Conservation (phyloP, 1,139 yeast genomes). For the Eremothecium sinecaudum region DNA sequence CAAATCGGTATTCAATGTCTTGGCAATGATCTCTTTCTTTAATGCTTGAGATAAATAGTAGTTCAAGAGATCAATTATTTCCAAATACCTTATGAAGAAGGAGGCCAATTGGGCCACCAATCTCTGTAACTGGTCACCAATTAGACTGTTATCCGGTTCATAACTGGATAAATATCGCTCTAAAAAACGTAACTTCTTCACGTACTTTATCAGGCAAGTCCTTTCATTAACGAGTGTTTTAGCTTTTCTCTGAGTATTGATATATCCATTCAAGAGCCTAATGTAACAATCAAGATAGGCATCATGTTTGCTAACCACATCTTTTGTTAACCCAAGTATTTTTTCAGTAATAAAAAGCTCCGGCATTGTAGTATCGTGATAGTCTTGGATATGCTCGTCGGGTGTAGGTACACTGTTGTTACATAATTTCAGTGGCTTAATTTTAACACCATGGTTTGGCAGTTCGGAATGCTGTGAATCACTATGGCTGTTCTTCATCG, state of each 20-base stretch:
- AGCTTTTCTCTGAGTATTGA: constrained; percentile 26
- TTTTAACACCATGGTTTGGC: too few relatives aligned
- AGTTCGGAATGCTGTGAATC: too few relatives aligned
- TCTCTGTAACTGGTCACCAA: constrained; percentile 5
- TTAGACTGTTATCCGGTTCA: constrained; percentile 3
- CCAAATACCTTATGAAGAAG: constrained; percentile 23
- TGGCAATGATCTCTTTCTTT: constrained; percentile 29
- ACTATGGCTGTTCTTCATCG: too few relatives aligned
- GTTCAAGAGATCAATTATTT: constrained; percentile 26
- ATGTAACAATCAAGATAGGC: constrained; percentile 25
- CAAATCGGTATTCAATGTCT: constrained; percentile 27
- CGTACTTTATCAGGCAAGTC: constrained; percentile 29
- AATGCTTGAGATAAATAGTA: constrained; percentile 27
- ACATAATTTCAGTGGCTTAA: too few relatives aligned
- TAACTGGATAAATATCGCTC: constrained; percentile 20
- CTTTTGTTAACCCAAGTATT: constrained; percentile 7
- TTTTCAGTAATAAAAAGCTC: constrained; percentile 3
- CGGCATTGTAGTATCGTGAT: constrained; percentile 1
- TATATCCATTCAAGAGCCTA: constrained; percentile 26
- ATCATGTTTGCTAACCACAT: constrained; percentile 16
- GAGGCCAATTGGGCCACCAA: constrained; percentile 18
- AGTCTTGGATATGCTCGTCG: too few relatives aligned
- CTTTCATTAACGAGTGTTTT: constrained; percentile 28
- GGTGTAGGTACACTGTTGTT: too few relatives aligned
- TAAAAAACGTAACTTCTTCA: constrained; percentile 29